Conservation (phyloP, 306 rosid species). For the Castanea crenata region DNA sequence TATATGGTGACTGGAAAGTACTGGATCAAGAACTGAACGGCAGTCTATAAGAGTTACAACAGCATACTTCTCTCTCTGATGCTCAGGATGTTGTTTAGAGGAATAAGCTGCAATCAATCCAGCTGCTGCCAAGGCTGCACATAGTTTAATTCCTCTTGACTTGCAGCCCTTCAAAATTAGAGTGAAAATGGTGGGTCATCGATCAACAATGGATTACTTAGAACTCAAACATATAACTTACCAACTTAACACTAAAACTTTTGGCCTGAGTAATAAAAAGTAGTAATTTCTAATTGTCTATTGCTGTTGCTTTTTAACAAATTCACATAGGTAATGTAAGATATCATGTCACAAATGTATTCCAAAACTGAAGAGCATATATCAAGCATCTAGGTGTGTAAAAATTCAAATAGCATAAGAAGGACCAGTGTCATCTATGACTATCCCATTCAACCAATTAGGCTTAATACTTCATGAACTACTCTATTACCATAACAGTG, state of each 20-base stretch:
- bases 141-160: constrained; percentile 71
- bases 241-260: background rate
- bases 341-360: background rate
- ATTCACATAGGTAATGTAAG: background rate
- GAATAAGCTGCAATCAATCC: constrained; percentile 68
- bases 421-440: background rate
- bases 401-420: background rate
- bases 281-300: background rate
- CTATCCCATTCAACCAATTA: background rate
- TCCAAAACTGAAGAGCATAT: background rate
- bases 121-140: constrained; percentile 74
- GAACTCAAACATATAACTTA: background rate
- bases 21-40: constrained; percentile 78
- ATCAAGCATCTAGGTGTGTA: background rate
- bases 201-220: background rate
- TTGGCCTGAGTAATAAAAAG: background rate
- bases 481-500: background rate
- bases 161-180: constrained; percentile 66
- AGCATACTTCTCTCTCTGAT: constrained; percentile 74
- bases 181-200: background rate
- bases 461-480: background rate
- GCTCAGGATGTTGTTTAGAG: constrained; percentile 49
- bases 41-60: constrained; percentile 81
- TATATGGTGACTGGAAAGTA: constrained; percentile 48
- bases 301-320: background rate